phyloP scores from a whole-genome alignment of 2,329 filamentous ascomycete genomes.

The Penicillium vulpinum region DNA sequence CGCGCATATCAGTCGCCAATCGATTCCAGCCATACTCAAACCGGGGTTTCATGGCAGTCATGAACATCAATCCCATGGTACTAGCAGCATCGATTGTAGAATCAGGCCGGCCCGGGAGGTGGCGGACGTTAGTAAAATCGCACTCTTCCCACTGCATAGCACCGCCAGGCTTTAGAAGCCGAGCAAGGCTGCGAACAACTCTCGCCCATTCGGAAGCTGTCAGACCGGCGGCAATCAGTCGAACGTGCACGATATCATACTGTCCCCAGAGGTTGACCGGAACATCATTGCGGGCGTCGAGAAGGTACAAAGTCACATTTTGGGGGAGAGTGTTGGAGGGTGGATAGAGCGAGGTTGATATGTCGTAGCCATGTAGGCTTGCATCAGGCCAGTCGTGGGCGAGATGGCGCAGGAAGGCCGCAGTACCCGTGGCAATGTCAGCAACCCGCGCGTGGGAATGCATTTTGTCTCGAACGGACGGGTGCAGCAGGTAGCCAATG shows the following conservation, averaged over 20 bases:
- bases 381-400: slow-evolving; percentile 7
- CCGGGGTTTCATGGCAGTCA: neutral
- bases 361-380: slow-evolving; percentile 20
- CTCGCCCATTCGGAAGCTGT: neutral
- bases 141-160: slow-evolving; percentile 18
- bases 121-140: slow-evolving; percentile 6
- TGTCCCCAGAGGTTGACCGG: slow-evolving; percentile 15
- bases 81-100: neutral
- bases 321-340: slow-evolving; percentile 7
- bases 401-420: slow-evolving; percentile 16
- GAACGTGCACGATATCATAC: slow-evolving; percentile 29
- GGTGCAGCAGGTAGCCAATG: slow-evolving; percentile 16
- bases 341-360: slow-evolving; percentile 12
- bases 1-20: neutral
- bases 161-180: slow-evolving; percentile 14
- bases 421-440: slow-evolving; percentile 25
- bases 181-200: slow-evolving; percentile 2
- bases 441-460: slow-evolving; percentile 14
- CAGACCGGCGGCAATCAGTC: slow-evolving; percentile 1
- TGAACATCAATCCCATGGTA: neutral
- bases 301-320: slow-evolving; percentile 15
- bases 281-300: slow-evolving; percentile 16
- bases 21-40: slow-evolving; percentile 1
- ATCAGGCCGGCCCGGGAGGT: neutral
- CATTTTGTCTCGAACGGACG: slow-evolving; percentile 2